Evolutionary conservation across 2,329 filamentous ascomycete genomes (phyloP).

Genomic region (Fulvia fulva): DNA sequence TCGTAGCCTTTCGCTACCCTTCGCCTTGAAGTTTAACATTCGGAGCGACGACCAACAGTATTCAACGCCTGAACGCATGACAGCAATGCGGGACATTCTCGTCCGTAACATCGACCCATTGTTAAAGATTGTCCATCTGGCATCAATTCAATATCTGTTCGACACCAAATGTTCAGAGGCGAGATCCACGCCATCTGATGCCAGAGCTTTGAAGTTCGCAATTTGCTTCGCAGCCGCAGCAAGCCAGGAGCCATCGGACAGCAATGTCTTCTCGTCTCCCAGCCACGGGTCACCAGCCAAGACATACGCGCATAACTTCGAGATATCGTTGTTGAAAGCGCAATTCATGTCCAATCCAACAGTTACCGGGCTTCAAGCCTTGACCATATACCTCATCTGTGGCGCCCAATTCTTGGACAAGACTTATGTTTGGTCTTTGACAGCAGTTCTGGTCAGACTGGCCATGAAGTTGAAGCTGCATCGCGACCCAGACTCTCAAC

Average conservation of each 20-base stretch:
- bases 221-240: slow-evolving; percentile 21
- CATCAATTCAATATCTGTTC: slow-evolving; percentile 17
- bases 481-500: slow-evolving; percentile 16
- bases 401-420: slow-evolving; percentile 13
- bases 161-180: slow-evolving; percentile 6
- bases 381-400: slow-evolving; percentile 17
- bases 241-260: slow-evolving; percentile 9
- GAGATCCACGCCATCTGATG: slow-evolving; percentile 4
- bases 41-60: slow-evolving; percentile 2
- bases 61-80: slow-evolving; percentile 11
- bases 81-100: slow-evolving; percentile 20
- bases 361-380: slow-evolving; percentile 16
- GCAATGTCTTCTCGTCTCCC: slow-evolving; percentile 4
- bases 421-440: slow-evolving; percentile 18
- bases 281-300: slow-evolving; percentile 4
- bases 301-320: slow-evolving; percentile 13
- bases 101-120: slow-evolving; percentile 18
- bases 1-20: not conserved
- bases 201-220: slow-evolving; percentile 16
- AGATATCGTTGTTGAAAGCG: slow-evolving; percentile 12
- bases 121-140: slow-evolving; percentile 18
- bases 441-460: slow-evolving; percentile 18
- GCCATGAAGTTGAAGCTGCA: slow-evolving; percentile 21
- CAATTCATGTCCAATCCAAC: slow-evolving; percentile 17
- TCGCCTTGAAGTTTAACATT: slow-evolving; percentile 3